Conservation (phyloP, 2,329 filamentous ascomycete genomes). For the Rhexocercosporidium sp. region DNA sequence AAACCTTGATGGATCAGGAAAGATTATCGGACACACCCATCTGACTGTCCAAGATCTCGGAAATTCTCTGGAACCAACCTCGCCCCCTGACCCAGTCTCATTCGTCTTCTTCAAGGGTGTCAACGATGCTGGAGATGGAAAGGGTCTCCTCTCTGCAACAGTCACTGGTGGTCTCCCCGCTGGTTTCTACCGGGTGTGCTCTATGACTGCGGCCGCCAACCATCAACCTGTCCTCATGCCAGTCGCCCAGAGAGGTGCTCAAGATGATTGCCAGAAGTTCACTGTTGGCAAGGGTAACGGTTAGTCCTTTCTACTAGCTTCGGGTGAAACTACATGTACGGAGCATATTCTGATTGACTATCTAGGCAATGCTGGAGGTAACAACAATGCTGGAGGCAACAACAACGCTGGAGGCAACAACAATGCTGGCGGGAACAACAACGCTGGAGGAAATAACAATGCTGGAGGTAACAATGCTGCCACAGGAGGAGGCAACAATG, state of each 20-base stretch:
- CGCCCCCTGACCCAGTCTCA: conserved; percentile 39
- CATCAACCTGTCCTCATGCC: conserved; percentile 52
- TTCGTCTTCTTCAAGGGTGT: conserved; percentile 51
- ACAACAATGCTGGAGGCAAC: neutral
- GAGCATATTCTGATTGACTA: neutral
- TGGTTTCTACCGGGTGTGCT: conserved; percentile 51
- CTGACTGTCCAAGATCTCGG: conserved; percentile 47
- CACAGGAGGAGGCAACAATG: neutral
- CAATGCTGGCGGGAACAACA: neutral
- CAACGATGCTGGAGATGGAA: conserved; percentile 47
- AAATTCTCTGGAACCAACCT: conserved; percentile 39
- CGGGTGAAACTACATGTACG: neutral
- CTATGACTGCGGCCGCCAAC: conserved; percentile 49
- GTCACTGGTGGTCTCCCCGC: conserved; percentile 48
- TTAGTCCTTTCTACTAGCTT: neutral
- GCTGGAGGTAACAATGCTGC: conserved; percentile 15
- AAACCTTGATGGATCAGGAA: conserved; percentile 40
- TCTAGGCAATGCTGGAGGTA: conserved; percentile 2
- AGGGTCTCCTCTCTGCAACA: conserved; percentile 45
- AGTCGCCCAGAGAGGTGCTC: conserved; percentile 51
- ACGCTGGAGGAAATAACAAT: neutral
- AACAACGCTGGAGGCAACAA: neutral
- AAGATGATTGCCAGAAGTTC: conserved; percentile 54
- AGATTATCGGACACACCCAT: conserved; percentile 47
- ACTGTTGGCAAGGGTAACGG: conserved; percentile 37